Percentiles rank a stretch among this genome's conserved stretches.
phyloP scores from a whole-genome alignment of 441 rosid genomes.

The Pelargonium australe region DNA sequence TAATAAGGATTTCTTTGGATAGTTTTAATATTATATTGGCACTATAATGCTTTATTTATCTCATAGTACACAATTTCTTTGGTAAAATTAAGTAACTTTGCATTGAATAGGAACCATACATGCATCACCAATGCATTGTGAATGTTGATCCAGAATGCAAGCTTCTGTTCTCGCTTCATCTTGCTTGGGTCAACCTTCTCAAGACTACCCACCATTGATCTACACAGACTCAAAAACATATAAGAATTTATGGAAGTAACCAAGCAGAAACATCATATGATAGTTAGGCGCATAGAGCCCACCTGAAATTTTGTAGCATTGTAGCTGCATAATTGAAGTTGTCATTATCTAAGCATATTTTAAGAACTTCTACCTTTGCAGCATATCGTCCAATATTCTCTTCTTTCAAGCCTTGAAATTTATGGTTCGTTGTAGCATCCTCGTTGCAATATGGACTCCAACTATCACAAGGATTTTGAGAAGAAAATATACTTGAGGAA shows the following conservation, averaged over 20 bases:
- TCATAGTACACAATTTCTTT: no score
- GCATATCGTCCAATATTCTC: conserved; percentile 31
- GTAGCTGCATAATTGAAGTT: conserved; percentile 51
- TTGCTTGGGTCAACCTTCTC: conserved; percentile 64
- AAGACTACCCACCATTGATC: conserved; percentile 61
- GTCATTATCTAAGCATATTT: conserved; percentile 46
- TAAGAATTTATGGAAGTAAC: conserved; percentile 8
- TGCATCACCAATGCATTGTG: conserved; percentile 84
- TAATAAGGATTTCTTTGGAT: no score
- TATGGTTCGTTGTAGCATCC: conserved; percentile 25
- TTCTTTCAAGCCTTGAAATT: conserved; percentile 35
- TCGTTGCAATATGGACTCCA: conserved; percentile 52
- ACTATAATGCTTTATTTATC: no score
- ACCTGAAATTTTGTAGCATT: conserved; percentile 77
- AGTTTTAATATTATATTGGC: no score
- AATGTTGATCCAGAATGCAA: conserved; percentile 70
- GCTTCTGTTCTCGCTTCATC: conserved; percentile 79
- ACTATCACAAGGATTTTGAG: conserved; percentile 53
- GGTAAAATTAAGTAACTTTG: no score
- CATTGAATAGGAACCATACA: conserved; percentile 29
- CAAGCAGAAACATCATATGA: conserved; percentile 6
- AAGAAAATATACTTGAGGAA: conserved; percentile 60
- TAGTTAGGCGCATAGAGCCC: conserved; percentile 12
- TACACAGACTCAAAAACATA: conserved; percentile 24
- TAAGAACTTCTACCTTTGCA: conserved; percentile 49